Conservation (phyloP, 768 basidiomycete genomes). For the Lactarius sp. region DNA sequence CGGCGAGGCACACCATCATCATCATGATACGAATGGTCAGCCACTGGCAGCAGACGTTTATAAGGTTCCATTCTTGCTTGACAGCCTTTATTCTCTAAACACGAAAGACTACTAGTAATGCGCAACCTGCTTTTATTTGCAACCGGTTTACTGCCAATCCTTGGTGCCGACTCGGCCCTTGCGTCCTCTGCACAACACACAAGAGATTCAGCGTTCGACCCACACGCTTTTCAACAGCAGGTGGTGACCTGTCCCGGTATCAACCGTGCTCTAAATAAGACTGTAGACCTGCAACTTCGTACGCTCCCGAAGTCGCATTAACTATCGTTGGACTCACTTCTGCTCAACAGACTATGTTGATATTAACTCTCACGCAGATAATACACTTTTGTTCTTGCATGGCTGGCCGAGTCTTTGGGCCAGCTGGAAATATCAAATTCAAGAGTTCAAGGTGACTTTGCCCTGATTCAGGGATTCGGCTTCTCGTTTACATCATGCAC, state of each 20-base stretch:
- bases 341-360: constrained; percentile 44
- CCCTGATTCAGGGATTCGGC: background rate
- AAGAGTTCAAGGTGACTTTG: constrained; percentile 49
- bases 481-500: background rate
- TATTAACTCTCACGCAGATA: constrained; percentile 47
- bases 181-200: background rate
- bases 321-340: background rate
- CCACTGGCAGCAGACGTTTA: background rate
- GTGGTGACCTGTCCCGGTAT: constrained; percentile 16
- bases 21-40: too few relatives aligned
- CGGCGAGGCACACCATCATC: too few relatives aligned
- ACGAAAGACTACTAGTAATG: background rate
- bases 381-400: constrained; percentile 62
- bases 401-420: constrained; percentile 81
- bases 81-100: background rate
- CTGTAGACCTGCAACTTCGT: constrained; percentile 20
- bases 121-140: constrained; percentile 2
- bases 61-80: background rate
- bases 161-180: background rate
- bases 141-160: background rate
- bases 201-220: constrained; percentile 1
- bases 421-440: constrained; percentile 67
- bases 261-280: constrained; percentile 18
- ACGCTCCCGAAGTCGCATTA: background rate
- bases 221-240: background rate